Percentiles rank a stretch among this genome's conserved stretches.
phyloP scores from a whole-genome alignment of 1,284 basidiomycete genomes.

The Microbotryum intermedium region DNA sequence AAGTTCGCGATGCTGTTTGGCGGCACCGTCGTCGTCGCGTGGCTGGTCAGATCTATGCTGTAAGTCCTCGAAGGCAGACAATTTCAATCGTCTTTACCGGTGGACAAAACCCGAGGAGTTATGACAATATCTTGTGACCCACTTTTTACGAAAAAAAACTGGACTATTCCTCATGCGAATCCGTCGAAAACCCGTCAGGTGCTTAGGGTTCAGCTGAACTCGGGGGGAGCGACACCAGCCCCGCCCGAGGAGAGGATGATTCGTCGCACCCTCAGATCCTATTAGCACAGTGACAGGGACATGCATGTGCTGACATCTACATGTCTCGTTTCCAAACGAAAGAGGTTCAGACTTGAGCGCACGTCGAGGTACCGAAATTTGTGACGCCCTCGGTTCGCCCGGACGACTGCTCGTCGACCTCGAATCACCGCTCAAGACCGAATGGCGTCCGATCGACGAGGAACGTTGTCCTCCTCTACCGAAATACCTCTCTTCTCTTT shows the following conservation, averaged over 20 bases:
- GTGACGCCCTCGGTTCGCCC: constrained; percentile 17
- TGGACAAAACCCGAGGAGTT: too few species aligned
- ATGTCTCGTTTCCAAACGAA: neutral
- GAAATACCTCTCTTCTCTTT: constrained; percentile 25
- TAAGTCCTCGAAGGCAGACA: too few species aligned
- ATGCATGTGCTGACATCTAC: too few species aligned
- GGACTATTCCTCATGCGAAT: too few species aligned
- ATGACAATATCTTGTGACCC: too few species aligned
- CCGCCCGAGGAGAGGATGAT: neutral
- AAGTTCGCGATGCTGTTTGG: too few species aligned
- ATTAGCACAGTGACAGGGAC: too few species aligned
- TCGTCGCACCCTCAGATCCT: neutral
- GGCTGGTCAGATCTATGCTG: too few species aligned
- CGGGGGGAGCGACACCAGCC: neutral
- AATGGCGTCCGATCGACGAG: constrained; percentile 24
- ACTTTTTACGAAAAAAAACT: too few species aligned
- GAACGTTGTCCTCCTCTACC: constrained; percentile 17
- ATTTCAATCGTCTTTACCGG: too few species aligned
- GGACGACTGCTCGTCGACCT: constrained; percentile 28
- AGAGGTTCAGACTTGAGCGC: too few species aligned
- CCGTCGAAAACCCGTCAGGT: neutral
- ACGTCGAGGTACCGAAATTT: neutral
- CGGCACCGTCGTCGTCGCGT: too few species aligned
- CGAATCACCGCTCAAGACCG: constrained; percentile 21
- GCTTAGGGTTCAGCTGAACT: neutral